Evolutionary conservation across 2,329 filamentous ascomycete species (phyloP).

Genomic region (Talaromyces funiculosus): DNA sequence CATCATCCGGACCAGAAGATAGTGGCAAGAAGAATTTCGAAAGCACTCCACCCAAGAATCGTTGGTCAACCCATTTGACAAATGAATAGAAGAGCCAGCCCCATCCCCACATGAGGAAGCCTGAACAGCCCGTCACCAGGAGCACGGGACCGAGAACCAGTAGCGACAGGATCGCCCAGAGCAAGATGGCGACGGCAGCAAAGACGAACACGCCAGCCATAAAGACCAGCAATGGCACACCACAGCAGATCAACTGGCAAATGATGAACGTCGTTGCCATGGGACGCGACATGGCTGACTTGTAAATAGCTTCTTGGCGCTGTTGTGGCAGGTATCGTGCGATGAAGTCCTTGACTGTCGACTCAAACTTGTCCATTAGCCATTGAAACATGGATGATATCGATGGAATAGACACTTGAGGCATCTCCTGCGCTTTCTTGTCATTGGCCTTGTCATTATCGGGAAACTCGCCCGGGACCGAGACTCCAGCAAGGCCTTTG

Average conservation of each 20-base stretch:
- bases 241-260: slow-evolving; percentile 30
- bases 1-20: neutral
- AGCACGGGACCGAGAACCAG: slow-evolving; percentile 28
- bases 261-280: slow-evolving; percentile 29
- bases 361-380: slow-evolving; percentile 26
- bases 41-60: slow-evolving; percentile 23
- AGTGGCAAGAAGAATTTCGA: slow-evolving; percentile 21
- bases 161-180: slow-evolving; percentile 28
- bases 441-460: slow-evolving; percentile 15
- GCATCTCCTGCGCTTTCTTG: slow-evolving; percentile 16
- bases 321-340: slow-evolving; percentile 23
- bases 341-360: slow-evolving; percentile 20
- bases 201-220: slow-evolving; percentile 29
- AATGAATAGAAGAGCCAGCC: slow-evolving; percentile 26
- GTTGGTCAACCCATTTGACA: slow-evolving; percentile 22
- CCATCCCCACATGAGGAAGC: slow-evolving; percentile 27
- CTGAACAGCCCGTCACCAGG: slow-evolving; percentile 25
- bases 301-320: slow-evolving; percentile 25
- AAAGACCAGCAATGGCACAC: slow-evolving; percentile 30
- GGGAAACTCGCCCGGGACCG: slow-evolving; percentile 25
- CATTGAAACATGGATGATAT: slow-evolving; percentile 19
- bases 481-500: slow-evolving; percentile 17
- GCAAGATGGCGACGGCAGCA: slow-evolving; percentile 25
- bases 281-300: slow-evolving; percentile 25
- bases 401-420: slow-evolving; percentile 18